Conservation (phyloP, 306 rosid genomes). For the Lathyrus tuberosus region DNA sequence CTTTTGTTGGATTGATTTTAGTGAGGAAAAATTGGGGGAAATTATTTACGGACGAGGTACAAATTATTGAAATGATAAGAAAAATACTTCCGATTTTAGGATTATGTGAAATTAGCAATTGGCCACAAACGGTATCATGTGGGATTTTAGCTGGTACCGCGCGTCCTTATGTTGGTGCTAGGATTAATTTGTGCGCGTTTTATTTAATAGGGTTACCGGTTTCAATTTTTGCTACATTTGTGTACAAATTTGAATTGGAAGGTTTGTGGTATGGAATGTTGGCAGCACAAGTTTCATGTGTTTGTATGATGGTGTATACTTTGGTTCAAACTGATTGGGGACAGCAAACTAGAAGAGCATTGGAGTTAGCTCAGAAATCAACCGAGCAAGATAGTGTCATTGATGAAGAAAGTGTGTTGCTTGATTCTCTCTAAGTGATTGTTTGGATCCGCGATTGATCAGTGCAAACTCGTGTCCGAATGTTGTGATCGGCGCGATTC, state of each 20-base stretch:
- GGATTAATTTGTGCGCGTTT: constrained; percentile 79
- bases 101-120: constrained; percentile 71
- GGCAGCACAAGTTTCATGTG: constrained; percentile 75
- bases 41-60: constrained; percentile 69
- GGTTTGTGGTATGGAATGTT: constrained; percentile 88
- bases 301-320: constrained; percentile 67
- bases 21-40: constrained; percentile 62
- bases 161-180: constrained; percentile 77
- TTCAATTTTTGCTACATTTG: constrained; percentile 55
- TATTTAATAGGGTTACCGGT: constrained; percentile 80
- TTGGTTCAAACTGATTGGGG: constrained; percentile 77
- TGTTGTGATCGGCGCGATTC: background rate
- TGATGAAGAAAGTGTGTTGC: constrained; percentile 60
- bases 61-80: constrained; percentile 63
- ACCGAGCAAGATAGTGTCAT: constrained; percentile 30
- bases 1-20: constrained; percentile 49
- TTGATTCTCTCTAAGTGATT: constrained; percentile 38
- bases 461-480: background rate
- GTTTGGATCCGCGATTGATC: background rate
- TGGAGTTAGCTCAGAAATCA: constrained; percentile 48
- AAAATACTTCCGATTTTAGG: constrained; percentile 73
- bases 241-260: constrained; percentile 54
- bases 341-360: constrained; percentile 62
- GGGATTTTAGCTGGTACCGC: constrained; percentile 81
- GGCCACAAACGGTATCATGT: constrained; percentile 83